Conservation (phyloP, 352 stramenopile genomes). For the Globisporangium splendens region DNA sequence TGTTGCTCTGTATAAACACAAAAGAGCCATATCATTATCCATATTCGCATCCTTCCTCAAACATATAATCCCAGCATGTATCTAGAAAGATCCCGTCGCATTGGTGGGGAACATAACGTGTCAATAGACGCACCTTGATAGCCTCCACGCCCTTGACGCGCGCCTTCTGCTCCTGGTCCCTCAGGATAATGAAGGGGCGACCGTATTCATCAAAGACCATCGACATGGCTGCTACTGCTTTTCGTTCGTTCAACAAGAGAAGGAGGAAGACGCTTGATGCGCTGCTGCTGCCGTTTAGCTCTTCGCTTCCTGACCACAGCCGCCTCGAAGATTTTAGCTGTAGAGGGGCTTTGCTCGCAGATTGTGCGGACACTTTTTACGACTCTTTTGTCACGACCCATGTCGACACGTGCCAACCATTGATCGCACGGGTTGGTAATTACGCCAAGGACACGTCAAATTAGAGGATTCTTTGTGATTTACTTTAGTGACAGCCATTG, state of each 20-base stretch:
- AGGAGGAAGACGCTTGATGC: too few relatives aligned
- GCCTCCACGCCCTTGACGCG: constrained; percentile 98
- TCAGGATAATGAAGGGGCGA: constrained; percentile 99
- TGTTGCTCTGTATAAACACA: constrained; percentile 90
- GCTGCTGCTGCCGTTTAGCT: not conserved
- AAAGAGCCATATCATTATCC: not conserved
- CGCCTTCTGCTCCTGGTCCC: constrained; percentile 98
- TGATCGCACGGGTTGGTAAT: not conserved
- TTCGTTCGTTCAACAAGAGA: not conserved
- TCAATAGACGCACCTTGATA: constrained; percentile 83
- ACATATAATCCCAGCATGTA: not conserved
- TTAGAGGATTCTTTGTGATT: not conserved
- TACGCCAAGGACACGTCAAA: not conserved
- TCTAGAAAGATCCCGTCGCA: not conserved
- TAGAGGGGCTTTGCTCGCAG: not conserved
- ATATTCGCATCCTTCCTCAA: too few relatives aligned
- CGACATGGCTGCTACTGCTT: constrained; percentile 60
- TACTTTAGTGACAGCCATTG: too few relatives aligned
- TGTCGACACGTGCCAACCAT: not conserved
- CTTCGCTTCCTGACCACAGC: constrained; percentile 18
- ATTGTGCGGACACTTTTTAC: not conserved
- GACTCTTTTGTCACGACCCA: not conserved
- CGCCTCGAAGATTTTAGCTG: constrained; percentile 6
- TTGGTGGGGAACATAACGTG: not conserved
- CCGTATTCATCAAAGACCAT: constrained; percentile 99